Evolutionary conservation across 331 rosid species (phyloP).

Genomic region (Malus hybrid): DNA sequence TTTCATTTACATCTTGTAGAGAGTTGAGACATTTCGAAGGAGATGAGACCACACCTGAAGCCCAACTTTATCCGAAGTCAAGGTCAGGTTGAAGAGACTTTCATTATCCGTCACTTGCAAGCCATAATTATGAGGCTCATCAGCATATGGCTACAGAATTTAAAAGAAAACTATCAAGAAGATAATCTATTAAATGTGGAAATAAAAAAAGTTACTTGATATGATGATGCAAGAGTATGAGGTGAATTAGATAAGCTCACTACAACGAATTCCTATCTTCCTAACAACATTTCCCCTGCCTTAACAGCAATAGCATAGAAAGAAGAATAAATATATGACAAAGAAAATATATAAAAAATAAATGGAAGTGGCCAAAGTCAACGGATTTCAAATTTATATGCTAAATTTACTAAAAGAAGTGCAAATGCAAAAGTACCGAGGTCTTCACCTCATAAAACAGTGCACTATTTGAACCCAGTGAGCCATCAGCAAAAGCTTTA

Average conservation of each 20-base stretch:
- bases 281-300: background rate
- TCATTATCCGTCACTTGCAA: constrained; percentile 42
- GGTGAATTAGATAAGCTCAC: background rate
- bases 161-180: constrained; percentile 6
- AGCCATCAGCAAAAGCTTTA: constrained; percentile 80
- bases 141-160: constrained; percentile 49
- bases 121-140: constrained; percentile 60
- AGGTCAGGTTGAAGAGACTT: constrained; percentile 58
- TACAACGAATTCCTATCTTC: background rate
- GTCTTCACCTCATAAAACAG: constrained; percentile 69
- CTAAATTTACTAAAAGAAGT: background rate
- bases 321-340: background rate
- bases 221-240: background rate
- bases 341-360: background rate
- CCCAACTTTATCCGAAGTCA: constrained; percentile 53
- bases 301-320: background rate
- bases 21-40: background rate
- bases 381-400: background rate
- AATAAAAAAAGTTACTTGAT: background rate
- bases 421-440: constrained; percentile 7
- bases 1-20: background rate
- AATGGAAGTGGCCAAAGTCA: background rate
- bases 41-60: constrained; percentile 49
- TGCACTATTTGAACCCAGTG: constrained; percentile 73
- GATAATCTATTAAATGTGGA: background rate